These are phyloP conservation scores for Exophiala viscosa DNA, from an alignment of 2,329 filamentous ascomycete genomes.

Conservation along the genomic window DNA sequence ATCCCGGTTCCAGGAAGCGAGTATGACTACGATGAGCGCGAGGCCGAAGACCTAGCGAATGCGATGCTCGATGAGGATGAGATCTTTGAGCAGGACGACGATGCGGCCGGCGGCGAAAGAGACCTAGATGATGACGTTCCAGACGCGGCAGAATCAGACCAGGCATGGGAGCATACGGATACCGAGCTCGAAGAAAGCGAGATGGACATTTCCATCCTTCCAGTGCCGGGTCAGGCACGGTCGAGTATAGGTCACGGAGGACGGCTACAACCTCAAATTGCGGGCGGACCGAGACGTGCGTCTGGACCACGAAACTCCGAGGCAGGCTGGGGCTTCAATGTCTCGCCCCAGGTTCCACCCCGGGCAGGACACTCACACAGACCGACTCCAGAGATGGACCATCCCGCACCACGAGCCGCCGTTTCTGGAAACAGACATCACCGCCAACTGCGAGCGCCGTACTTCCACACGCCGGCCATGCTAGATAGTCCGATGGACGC, in stretches of 20 bases:
- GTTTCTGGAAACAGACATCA: conserved; percentile 12
- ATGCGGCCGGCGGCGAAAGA: conserved; percentile 48
- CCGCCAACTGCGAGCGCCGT: conserved; percentile 4
- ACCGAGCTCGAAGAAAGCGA: conserved; percentile 49
- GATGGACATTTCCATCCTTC: conserved; percentile 25
- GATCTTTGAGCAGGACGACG: conserved; percentile 26
- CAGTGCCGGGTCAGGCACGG: neutral
- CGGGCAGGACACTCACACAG: neutral
- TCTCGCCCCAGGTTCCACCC: neutral
- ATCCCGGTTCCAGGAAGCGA: conserved; percentile 17
- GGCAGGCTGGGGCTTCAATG: too few species aligned
- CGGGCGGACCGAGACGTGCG: too few species aligned
- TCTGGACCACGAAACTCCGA: too few species aligned
- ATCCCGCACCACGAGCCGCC: neutral
- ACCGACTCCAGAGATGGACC: conserved; percentile 8
- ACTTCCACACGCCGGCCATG: conserved; percentile 12
- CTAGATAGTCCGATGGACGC: conserved; percentile 12
- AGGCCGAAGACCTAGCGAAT: conserved; percentile 48
- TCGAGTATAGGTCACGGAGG: neutral
- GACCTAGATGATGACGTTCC: conserved; percentile 70
- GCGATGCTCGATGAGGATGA: conserved; percentile 31
- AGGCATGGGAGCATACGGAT: conserved; percentile 73
- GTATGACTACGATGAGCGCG: conserved; percentile 54
- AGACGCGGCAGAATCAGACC: conserved; percentile 54
- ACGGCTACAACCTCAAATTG: neutral